Evolutionary conservation across 371 early-diverging fungal genomes (phyloP).

Genomic region (Haplosporangium sp.): DNA sequence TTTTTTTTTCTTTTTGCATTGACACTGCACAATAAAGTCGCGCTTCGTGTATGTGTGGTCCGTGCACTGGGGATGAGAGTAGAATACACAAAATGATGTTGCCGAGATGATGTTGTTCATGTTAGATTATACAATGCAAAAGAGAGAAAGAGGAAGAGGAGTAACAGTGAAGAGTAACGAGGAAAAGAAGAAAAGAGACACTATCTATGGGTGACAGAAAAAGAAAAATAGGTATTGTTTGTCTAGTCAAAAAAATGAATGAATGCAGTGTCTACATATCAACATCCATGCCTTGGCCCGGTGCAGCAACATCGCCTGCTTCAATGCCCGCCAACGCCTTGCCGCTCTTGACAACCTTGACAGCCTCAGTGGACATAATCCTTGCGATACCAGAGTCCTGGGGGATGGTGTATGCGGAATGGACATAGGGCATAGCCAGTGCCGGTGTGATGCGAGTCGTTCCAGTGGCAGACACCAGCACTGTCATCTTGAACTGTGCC

Average conservation of each 20-base stretch:
- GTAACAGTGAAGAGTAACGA: background rate
- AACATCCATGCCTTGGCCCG: conserved; percentile 51
- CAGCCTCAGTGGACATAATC: conserved; percentile 57
- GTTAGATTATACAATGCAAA: conserved; percentile 8
- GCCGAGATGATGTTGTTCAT: conserved; percentile 1
- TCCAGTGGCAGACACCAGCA: conserved; percentile 81
- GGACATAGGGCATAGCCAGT: conserved; percentile 75
- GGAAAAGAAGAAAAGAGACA: background rate
- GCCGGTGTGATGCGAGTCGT: conserved; percentile 75
- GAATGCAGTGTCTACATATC: conserved; percentile 33
- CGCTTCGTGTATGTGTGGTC: background rate
- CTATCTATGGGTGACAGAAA: background rate
- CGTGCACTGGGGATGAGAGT: background rate
- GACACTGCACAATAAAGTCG: background rate
- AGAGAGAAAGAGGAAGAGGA: conserved; percentile 1
- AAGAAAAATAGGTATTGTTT: background rate
- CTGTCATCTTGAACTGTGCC: conserved; percentile 91
- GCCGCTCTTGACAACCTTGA: conserved; percentile 57
- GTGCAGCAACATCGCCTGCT: conserved; percentile 34
- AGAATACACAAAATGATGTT: conserved; percentile 4
- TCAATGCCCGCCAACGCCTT: conserved; percentile 45
- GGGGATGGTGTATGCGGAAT: conserved; percentile 74
- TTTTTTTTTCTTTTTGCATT: background rate
- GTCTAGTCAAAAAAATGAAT: background rate
- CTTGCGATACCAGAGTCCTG: conserved; percentile 57